Conservation (phyloP, 108 stramenopile genomes). For the Skeletonema costatum region DNA sequence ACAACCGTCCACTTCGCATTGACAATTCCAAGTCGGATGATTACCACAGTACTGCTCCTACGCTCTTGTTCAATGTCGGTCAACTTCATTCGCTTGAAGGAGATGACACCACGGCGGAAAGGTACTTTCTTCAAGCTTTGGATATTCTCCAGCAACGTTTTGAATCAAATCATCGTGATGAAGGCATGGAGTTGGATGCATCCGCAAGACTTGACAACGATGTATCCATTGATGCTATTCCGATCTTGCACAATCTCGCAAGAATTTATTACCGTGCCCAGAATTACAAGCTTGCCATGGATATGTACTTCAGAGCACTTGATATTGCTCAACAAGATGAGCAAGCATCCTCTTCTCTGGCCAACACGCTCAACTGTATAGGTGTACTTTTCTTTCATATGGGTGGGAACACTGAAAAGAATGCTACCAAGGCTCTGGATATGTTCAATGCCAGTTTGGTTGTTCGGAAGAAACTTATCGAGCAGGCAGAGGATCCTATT, state of each 20-base stretch:
- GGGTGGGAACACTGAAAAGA: conserved; percentile 13
- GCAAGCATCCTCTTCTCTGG: background rate
- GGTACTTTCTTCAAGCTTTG: conserved; percentile 14
- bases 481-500: background rate
- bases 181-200: background rate
- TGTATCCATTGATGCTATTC: conserved; percentile 7
- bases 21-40: background rate
- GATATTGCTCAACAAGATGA: background rate
- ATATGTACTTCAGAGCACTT: conserved; percentile 19
- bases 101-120: conserved; percentile 3
- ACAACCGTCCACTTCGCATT: conserved; percentile 43
- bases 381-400: conserved; percentile 51
- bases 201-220: background rate
- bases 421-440: conserved; percentile 37
- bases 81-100: conserved; percentile 21
- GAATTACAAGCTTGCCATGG: conserved; percentile 13
- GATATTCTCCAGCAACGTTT: conserved; percentile 1
- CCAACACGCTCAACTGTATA: conserved; percentile 44
- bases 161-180: background rate
- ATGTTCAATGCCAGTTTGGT: conserved; percentile 44
- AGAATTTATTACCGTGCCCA: conserved; percentile 17
- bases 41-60: conserved; percentile 15
- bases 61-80: conserved; percentile 64
- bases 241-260: conserved; percentile 31
- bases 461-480: conserved; percentile 31